Evolutionary conservation across 108 stramenopile genomes (phyloP).

Genomic region (Epithemia pelagica): DNA sequence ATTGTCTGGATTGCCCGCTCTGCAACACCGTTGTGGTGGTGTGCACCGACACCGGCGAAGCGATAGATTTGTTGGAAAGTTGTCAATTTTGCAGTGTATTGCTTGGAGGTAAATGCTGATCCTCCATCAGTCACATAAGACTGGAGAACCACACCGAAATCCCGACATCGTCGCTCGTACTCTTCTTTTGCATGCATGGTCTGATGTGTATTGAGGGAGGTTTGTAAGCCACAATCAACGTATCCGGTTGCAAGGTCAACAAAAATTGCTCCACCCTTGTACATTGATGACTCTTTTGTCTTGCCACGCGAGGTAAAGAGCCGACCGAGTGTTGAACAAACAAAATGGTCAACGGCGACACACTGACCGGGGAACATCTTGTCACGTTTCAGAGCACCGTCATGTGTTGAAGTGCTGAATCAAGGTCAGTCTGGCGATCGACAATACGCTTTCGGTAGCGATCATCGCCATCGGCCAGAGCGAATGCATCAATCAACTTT

Average conservation of each 20-base stretch:
- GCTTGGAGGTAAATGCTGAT: slow-evolving; percentile 9
- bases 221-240: not conserved
- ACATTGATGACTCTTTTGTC: slow-evolving; percentile 9
- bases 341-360: slow-evolving; percentile 37
- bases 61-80: too few species aligned
- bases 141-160: slow-evolving; percentile 9
- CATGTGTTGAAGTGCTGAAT: too few species aligned
- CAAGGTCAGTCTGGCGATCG: too few species aligned
- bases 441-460: too few species aligned
- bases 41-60: too few species aligned
- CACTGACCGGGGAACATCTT: slow-evolving; percentile 25
- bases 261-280: slow-evolving; percentile 21
- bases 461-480: too few species aligned
- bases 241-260: slow-evolving; percentile 22
- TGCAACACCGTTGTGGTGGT: too few species aligned
- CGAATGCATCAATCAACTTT: too few species aligned
- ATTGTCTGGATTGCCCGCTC: too few species aligned
- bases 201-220: not conserved
- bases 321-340: slow-evolving; percentile 17
- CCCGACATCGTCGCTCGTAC: slow-evolving; percentile 10
- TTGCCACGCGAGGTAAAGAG: slow-evolving; percentile 21
- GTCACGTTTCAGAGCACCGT: slow-evolving; percentile 9
- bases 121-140: slow-evolving; percentile 14
- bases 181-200: not conserved
- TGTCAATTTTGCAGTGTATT: not conserved